Evolutionary conservation across 257 asterid species (phyloP).

Genomic region (Asclepias syriaca): DNA sequence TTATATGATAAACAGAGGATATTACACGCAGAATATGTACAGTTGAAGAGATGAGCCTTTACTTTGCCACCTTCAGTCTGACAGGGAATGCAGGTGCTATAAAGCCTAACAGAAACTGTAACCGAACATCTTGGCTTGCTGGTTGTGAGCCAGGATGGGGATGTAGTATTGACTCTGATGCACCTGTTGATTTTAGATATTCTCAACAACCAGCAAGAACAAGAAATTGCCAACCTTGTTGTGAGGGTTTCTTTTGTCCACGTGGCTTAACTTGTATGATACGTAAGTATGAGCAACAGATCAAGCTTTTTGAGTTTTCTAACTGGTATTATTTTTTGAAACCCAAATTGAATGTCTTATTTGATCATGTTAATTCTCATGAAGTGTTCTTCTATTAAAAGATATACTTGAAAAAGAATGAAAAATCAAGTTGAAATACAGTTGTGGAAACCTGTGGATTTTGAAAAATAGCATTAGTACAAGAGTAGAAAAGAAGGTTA

Average conservation of each 20-base stretch:
- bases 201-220: slow-evolving; percentile 55
- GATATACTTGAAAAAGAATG: background rate
- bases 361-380: background rate
- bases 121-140: slow-evolving; percentile 54
- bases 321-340: background rate
- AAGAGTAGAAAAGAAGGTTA: too few relatives aligned
- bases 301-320: background rate
- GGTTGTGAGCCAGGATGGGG: slow-evolving; percentile 99
- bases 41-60: slow-evolving; percentile 61
- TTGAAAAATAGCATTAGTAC: too few relatives aligned
- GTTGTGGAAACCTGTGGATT: too few relatives aligned
- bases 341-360: background rate
- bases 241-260: slow-evolving; percentile 91
- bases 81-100: slow-evolving; percentile 32
- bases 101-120: slow-evolving; percentile 66
- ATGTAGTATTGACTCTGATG: slow-evolving; percentile 44
- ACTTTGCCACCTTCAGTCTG: slow-evolving; percentile 42
- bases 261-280: slow-evolving; percentile 89
- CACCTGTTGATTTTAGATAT: slow-evolving; percentile 28
- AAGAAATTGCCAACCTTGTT: slow-evolving; percentile 62
- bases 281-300: slow-evolving; percentile 46
- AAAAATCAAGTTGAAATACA: too few relatives aligned
- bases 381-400: background rate
- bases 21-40: slow-evolving; percentile 60
- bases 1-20: slow-evolving; percentile 37